A percentile compares a stretch with the other conserved stretches of the same genome.
Conservation (phyloP, 202 grass and related monocot species). For the Carex sylvatica region DNA sequence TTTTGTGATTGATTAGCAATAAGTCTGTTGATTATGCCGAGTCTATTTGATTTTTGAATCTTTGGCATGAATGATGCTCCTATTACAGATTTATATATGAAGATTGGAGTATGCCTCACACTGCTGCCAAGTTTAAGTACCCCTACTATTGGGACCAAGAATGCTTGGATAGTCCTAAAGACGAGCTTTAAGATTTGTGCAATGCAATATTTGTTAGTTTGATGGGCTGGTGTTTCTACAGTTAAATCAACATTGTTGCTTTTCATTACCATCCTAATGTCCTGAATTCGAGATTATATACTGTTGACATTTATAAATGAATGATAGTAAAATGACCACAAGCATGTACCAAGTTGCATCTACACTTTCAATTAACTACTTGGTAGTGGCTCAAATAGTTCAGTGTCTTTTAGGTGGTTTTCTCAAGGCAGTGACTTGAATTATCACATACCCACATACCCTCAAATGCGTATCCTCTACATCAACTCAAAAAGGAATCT, state of each 20-base stretch:
- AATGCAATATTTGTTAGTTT: background rate
- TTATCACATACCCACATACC: background rate
- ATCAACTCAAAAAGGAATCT: too few species aligned
- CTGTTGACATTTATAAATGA: background rate
- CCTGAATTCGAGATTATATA: slow-evolving; percentile 2
- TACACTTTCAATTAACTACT: background rate
- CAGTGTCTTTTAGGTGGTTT: background rate
- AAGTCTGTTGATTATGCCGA: background rate
- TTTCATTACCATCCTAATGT: background rate
- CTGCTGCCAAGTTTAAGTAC: slow-evolving; percentile 68
- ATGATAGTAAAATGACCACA: background rate
- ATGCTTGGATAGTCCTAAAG: slow-evolving; percentile 58
- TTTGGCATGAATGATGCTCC: background rate
- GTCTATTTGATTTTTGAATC: slow-evolving; percentile 6
- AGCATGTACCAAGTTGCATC: background rate
- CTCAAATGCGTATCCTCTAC: too few species aligned
- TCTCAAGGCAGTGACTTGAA: background rate
- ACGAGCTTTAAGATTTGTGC: slow-evolving; percentile 52
- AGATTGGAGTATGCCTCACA: slow-evolving; percentile 80
- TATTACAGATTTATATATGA: slow-evolving; percentile 79
- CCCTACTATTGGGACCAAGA: slow-evolving; percentile 83
- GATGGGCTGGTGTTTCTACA: background rate
- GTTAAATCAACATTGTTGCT: background rate
- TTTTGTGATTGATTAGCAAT: background rate
- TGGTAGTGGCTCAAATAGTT: background rate